A percentile compares a stretch with the other conserved stretches of the same genome.
These are phyloP conservation scores for Fusarium hainanense DNA, from an alignment of 2,329 filamentous ascomycete genomes.

Conservation along the genomic window DNA sequence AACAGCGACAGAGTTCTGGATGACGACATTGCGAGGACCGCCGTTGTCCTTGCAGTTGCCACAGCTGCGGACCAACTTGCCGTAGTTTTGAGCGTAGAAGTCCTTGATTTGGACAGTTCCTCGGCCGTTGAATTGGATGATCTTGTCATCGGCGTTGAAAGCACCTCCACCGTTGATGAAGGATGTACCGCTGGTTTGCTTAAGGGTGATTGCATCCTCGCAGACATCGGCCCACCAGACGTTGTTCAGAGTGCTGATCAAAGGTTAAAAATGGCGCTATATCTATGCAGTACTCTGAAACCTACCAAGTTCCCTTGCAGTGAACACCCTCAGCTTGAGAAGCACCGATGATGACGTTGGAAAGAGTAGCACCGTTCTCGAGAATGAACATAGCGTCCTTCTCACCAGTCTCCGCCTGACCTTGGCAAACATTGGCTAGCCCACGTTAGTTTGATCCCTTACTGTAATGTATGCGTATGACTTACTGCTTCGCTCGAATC, in stretches of 20 bases:
- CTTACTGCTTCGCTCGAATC: conserved; percentile 36
- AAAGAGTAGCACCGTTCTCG: conserved; percentile 60
- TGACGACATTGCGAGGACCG: conserved; percentile 37
- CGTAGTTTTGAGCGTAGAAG: conserved; percentile 50
- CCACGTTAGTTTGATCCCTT: background rate
- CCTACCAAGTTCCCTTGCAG: conserved; percentile 58
- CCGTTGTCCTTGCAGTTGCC: conserved; percentile 51
- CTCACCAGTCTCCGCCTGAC: conserved; percentile 43
- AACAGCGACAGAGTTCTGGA: conserved; percentile 37
- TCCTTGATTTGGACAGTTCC: conserved; percentile 54
- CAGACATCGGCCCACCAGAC: conserved; percentile 56
- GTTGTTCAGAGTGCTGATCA: conserved; percentile 47
- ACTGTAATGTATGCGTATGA: fast-evolving
- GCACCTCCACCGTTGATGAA: conserved; percentile 51
- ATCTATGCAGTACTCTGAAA: background rate
- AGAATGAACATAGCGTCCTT: conserved; percentile 62
- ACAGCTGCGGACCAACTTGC: conserved; percentile 62
- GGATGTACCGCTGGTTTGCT: conserved; percentile 54
- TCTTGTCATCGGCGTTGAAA: conserved; percentile 37
- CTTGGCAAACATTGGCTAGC: conserved; percentile 42
- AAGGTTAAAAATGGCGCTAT: background rate
- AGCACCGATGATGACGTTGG: conserved; percentile 65
- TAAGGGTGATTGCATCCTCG: conserved; percentile 52
- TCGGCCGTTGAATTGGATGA: conserved; percentile 56
- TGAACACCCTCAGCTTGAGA: conserved; percentile 63